Conservation (phyloP, 768 basidiomycete genomes). For the Pisolithus tinctorius region DNA sequence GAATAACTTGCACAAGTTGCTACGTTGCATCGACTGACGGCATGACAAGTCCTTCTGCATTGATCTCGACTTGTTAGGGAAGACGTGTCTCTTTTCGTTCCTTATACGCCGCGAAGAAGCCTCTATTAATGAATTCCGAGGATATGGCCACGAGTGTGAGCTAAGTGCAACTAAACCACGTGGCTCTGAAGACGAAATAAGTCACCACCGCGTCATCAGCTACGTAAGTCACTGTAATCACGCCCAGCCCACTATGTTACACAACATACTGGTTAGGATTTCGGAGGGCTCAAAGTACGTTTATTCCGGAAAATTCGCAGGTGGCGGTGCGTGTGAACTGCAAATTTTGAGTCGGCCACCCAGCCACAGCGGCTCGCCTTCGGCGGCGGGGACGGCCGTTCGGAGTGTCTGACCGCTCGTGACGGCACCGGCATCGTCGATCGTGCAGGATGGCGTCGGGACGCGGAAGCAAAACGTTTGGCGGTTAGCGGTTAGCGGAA, state of each 20-base stretch:
- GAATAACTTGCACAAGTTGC: slow-evolving; percentile 57
- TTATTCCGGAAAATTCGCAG: too few species aligned
- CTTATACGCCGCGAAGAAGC: slow-evolving; percentile 51
- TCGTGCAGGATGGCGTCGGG: too few species aligned
- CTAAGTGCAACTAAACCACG: slow-evolving; percentile 45
- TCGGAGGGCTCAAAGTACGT: slow-evolving; percentile 42
- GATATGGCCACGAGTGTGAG: slow-evolving; percentile 60
- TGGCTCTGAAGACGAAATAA: slow-evolving; percentile 45
- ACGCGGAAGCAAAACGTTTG: too few species aligned
- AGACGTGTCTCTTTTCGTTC: slow-evolving; percentile 38
- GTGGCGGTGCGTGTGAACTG: too few species aligned
- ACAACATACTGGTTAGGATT: slow-evolving; percentile 32
- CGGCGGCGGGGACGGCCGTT: too few species aligned
- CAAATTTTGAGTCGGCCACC: too few species aligned
- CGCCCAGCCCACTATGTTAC: not conserved
- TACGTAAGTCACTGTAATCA: slow-evolving; percentile 40
- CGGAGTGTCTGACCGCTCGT: too few species aligned
- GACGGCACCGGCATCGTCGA: too few species aligned
- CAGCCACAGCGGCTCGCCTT: too few species aligned
- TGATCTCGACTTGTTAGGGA: slow-evolving; percentile 57
- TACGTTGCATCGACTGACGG: slow-evolving; percentile 39
- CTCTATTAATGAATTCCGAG: slow-evolving; percentile 23
- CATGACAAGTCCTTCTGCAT: slow-evolving; percentile 53
- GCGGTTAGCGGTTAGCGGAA: too few species aligned
- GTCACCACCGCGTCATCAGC: slow-evolving; percentile 56